Base-by-base conservation (phyloP, 106 monocot genomes). In the Platanthera guangdongensis region DNA sequence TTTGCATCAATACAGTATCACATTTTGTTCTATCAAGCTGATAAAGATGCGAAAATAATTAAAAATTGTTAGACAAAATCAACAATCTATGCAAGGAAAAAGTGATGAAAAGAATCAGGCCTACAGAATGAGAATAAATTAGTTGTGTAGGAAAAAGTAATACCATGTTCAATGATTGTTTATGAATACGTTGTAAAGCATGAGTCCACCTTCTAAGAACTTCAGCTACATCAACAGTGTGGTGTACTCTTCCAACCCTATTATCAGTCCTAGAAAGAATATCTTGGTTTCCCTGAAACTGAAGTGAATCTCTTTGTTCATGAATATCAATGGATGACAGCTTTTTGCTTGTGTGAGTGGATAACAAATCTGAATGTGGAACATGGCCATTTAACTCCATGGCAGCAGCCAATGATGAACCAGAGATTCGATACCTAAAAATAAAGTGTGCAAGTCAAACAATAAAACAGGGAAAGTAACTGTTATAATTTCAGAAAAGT, bases 181-280 rank as follows among this genome's bases (percentile, higher is more conserved):
- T 93, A 82, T 97, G 97, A 57, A 97, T 94, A 73, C 89, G 85
- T 69, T 97, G 93, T 78, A 97, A 85, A 50, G 97, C 97, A 85
- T 97, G 97, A 68, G 93, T 94, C 97, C 97, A 97, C 13, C 97
- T 87, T 78, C 97, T 85, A 62, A 94, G 91, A 85, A 97, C 81
- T 81, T 97, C 97, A 52, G 93, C 93, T 80, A 97, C 86, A 84
- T 97, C 97, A 80, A 97, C 97, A 75, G 86, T 86, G 11, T 83
- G 87, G 50, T 86, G 87, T 78, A 75, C 63, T 72, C 85, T 85
- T 78, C 90, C 91, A 86, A 80, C 84, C 80, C 89, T 85, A 82
- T 96, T 91, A 90, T 85, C 88, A 77, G 71, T 54, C 60, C 74
- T 81, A 51, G 76, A 52, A 50, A 82, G 62, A 80, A 70, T 65